Percentiles rank a stretch among this genome's conserved stretches.
phyloP scores from a whole-genome alignment of 495 filamentous ascomycete species.

The Podospora sp. region DNA sequence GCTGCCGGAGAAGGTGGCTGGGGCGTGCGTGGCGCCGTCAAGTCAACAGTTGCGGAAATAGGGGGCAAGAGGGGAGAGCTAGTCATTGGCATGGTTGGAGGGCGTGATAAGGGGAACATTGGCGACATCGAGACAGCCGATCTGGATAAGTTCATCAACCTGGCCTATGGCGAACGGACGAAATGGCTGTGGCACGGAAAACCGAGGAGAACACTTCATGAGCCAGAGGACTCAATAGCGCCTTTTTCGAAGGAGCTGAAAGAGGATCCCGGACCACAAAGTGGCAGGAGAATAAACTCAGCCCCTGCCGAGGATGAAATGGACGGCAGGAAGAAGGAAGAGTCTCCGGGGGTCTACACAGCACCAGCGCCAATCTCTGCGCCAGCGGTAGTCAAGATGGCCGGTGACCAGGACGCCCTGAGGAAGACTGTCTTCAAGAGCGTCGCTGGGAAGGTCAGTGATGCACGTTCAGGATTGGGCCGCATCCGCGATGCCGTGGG shows the following conservation, averaged over 20 bases:
- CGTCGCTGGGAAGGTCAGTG: slow-evolving; percentile 76
- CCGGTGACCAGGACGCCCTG: slow-evolving; percentile 66
- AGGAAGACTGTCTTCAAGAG: slow-evolving; percentile 74
- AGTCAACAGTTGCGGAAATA: slow-evolving; percentile 91
- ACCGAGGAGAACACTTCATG: slow-evolving; percentile 56
- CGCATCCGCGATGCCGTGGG: slow-evolving; percentile 85
- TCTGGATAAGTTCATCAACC: slow-evolving; percentile 76
- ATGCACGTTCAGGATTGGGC: slow-evolving; percentile 80
- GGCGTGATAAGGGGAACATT: slow-evolving; percentile 82
- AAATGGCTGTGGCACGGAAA: slow-evolving; percentile 98
- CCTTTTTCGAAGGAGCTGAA: slow-evolving; percentile 66
- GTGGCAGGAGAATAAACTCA: slow-evolving; percentile 52
- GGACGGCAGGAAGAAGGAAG: slow-evolving; percentile 46
- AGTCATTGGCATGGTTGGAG: slow-evolving; percentile 90
- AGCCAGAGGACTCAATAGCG: slow-evolving; percentile 56
- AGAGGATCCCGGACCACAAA: slow-evolving; percentile 35
- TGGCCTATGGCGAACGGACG: slow-evolving; percentile 74
- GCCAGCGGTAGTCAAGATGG: slow-evolving; percentile 44
- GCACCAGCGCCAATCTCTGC: slow-evolving; percentile 44
- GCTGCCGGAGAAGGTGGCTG: slow-evolving; percentile 72
- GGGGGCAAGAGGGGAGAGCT: slow-evolving; percentile 94
- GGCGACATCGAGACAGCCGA: slow-evolving; percentile 90
- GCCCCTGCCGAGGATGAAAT: slow-evolving; percentile 50
- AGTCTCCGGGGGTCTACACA: slow-evolving; percentile 39
- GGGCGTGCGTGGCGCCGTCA: slow-evolving; percentile 85